Conservation (phyloP, 2,329 filamentous ascomycete species). For the Botrytis fabae region DNA sequence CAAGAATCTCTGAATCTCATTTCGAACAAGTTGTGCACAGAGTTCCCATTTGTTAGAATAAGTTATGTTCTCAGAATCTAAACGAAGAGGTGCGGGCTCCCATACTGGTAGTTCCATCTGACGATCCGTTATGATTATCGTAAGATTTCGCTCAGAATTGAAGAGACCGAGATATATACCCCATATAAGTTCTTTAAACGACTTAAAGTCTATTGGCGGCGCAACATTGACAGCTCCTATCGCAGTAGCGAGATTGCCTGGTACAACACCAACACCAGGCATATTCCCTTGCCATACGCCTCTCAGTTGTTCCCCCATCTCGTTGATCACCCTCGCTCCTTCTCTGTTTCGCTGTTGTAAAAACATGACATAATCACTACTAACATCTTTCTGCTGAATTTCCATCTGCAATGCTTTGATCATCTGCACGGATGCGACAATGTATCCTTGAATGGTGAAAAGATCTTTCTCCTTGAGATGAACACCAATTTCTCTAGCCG, state of each 20-base stretch:
- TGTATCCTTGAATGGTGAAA: conserved; percentile 13
- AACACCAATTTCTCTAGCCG: conserved; percentile 13
- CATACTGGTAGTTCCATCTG: conserved; percentile 12
- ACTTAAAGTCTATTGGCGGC: conserved; percentile 5
- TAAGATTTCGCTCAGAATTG: conserved; percentile 16
- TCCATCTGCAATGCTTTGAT: conserved; percentile 8
- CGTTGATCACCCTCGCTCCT: conserved; percentile 13
- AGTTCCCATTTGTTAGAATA: conserved; percentile 15
- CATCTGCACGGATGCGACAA: conserved; percentile 3
- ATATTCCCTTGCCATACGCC: conserved; percentile 1
- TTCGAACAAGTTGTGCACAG: conserved; percentile 7
- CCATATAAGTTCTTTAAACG: conserved; percentile 18
- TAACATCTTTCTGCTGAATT: conserved; percentile 17
- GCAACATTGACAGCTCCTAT: conserved; percentile 5
- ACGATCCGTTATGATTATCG: conserved; percentile 11
- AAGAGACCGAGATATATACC: conserved; percentile 20
- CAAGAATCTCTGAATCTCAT: conserved; percentile 2
- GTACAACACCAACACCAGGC: conserved; percentile 2
- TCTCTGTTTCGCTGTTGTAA: conserved; percentile 20
- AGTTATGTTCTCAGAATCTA: conserved; percentile 13
- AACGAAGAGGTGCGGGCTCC: not conserved
- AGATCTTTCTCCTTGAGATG: not conserved
- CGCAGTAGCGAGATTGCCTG: not conserved
- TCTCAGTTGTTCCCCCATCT: conserved; percentile 18
- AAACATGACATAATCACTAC: conserved; percentile 23